Conservation (phyloP, 1,284 basidiomycete species). For the Cerrena zonata region DNA sequence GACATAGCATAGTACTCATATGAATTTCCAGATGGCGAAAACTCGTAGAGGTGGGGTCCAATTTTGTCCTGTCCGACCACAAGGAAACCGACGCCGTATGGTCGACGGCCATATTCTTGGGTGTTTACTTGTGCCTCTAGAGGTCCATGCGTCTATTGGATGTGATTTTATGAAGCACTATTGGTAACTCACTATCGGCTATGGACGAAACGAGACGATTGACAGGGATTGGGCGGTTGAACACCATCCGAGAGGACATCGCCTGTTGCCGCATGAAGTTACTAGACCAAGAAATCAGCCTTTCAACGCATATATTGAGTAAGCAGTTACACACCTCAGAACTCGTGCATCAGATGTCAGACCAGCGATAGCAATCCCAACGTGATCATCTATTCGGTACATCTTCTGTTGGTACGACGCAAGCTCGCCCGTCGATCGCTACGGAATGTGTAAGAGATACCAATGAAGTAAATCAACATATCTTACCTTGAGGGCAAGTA, state of each 20-base stretch:
- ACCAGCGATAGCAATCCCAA: conserved; percentile 97
- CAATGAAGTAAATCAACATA: background rate
- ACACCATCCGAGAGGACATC: conserved; percentile 90
- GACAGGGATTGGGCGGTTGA: conserved; percentile 91
- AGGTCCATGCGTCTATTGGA: background rate
- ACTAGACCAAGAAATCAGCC: conserved; percentile 36
- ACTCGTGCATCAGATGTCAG: conserved; percentile 97
- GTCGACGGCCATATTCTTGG: conserved; percentile 94
- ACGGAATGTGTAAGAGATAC: conserved; percentile 3
- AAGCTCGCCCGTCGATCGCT: conserved; percentile 98
- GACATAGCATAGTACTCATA: conserved; percentile 99
- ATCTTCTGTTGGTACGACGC: conserved; percentile 99
- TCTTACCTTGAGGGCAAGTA: conserved; percentile 85
- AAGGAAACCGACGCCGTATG: conserved; percentile 98
- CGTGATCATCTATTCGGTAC: conserved; percentile 98
- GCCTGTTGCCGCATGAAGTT: conserved; percentile 99
- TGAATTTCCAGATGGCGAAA: conserved; percentile 94
- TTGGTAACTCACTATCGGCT: conserved; percentile 75
- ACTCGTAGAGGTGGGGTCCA: conserved; percentile 96
- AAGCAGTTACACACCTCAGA: conserved; percentile 58
- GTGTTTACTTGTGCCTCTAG: conserved; percentile 98
- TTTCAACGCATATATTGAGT: conserved; percentile 2
- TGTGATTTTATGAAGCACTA: background rate
- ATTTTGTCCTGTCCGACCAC: conserved; percentile 93
- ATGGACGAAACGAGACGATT: conserved; percentile 89